Evolutionary conservation across 2,329 filamentous ascomycete species (phyloP), one percentile per base, ranked within the genome.

Genomic region (Pestalotiopsis fici): DNA sequence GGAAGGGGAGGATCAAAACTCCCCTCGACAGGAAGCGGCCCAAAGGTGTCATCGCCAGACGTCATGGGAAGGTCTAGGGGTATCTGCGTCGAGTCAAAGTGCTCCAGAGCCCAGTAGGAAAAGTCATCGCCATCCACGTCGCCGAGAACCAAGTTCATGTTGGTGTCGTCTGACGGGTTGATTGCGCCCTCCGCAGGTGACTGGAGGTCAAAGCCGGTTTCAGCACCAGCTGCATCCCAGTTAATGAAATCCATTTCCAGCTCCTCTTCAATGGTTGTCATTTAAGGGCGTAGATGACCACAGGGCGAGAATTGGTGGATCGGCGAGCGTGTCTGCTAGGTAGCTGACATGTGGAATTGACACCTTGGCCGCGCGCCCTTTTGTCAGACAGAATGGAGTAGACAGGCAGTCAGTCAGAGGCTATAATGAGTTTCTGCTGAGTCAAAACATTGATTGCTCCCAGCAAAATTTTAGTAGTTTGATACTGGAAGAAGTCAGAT

Each of bases 221-320:
- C 78, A 67, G 78, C 73, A 54, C 77, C 76, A 55, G 81, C 79
- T 59, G 79, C 84, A 62, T 89, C 86, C 87, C 88, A 90, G 75
- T 89, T 83, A 76, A 92, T 86, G 75, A 91, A 89, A 59, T 78
- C 75, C 76, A 77, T 78, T 69, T 90, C 86, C 66, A 91, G 88
- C 82, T 86, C 81, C 65, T 88, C 84, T 66, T 88, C 82, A 70
- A 87, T 80, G 61, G 79, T 80, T n/a, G 79, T 78, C 68, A 77
- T 79, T 59, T 69, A 69, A 73, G 66, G 43, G 65, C 61, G 60
- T 60, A 64, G 18, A 54, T 66, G 55, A 65, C 66, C 66, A 56
- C 57, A 66, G 59, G 59, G 25, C 23, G 59, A 12, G 55, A 65
- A 62, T 39, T 50, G 56, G 66, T 15, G 12, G 27, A 27, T 23